These are phyloP conservation scores for Komagataella pastoris DNA, from an alignment of 805 yeast species.

Conservation along the genomic window DNA sequence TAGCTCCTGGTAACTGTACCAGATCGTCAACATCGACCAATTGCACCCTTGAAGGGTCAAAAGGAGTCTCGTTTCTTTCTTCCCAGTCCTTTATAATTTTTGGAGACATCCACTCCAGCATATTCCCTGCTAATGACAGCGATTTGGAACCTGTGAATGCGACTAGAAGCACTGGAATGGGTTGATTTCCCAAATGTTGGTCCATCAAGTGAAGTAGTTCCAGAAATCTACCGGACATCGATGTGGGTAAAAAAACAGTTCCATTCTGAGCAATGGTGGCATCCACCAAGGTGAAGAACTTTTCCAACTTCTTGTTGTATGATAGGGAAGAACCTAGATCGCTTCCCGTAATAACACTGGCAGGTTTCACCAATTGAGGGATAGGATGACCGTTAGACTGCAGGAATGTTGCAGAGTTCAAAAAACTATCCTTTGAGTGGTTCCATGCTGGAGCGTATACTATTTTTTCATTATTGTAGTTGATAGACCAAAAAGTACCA, in stretches of 20 bases:
- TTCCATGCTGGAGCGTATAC: conserved; percentile 91
- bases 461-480: conserved; percentile 64
- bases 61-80: conserved; percentile 57
- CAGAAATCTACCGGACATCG: conserved; percentile 67
- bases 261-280: conserved; percentile 66
- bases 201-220: conserved; percentile 71
- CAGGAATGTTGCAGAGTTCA: conserved; percentile 56
- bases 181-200: conserved; percentile 40
- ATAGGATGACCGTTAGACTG: conserved; percentile 35
- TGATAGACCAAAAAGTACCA: conserved; percentile 79
- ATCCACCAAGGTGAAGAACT: conserved; percentile 47
- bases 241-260: conserved; percentile 71
- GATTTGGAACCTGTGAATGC: conserved; percentile 71
- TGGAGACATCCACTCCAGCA: conserved; percentile 94
- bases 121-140: conserved; percentile 69
- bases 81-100: conserved; percentile 84
- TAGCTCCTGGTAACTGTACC: conserved; percentile 46
- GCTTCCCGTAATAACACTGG: conserved; percentile 68
- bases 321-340: conserved; percentile 52
- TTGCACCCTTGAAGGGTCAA: conserved; percentile 56
- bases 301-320: conserved; percentile 49
- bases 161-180: conserved; percentile 63
- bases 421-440: conserved; percentile 77
- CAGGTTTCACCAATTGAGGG: conserved; percentile 61
- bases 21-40: conserved; percentile 45